Evolutionary conservation across 2,329 filamentous ascomycete genomes (phyloP).

Genomic region (Didymella pomorum): DNA sequence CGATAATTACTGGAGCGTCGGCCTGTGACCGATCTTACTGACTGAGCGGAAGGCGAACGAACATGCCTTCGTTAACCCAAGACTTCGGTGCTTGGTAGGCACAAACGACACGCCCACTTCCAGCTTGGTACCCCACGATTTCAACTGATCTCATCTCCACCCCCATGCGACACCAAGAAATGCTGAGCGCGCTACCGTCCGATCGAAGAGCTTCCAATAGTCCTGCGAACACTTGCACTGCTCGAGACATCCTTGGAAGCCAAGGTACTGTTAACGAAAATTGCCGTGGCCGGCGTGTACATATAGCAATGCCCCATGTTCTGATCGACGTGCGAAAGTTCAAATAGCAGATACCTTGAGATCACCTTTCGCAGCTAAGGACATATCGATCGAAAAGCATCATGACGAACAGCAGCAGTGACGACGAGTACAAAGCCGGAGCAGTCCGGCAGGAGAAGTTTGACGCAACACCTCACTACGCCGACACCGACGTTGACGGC

Average conservation of each 20-base stretch:
- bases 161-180: conserved; percentile 10
- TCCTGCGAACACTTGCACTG: not conserved
- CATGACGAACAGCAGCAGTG: conserved; percentile 23
- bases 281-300: conserved; percentile 9
- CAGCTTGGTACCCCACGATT: conserved; percentile 14
- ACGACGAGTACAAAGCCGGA: conserved; percentile 25
- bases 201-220: not conserved
- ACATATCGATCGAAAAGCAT: not conserved
- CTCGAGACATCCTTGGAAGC: conserved; percentile 14
- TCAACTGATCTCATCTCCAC: conserved; percentile 2
- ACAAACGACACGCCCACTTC: not conserved
- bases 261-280: conserved; percentile 10
- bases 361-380: not conserved
- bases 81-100: conserved; percentile 1
- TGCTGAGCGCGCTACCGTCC: conserved; percentile 7
- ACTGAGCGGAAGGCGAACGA: not conserved
- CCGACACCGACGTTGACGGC: conserved; percentile 21
- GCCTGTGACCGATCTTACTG: not conserved
- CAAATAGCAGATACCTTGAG: not conserved
- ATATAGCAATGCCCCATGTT: conserved; percentile 12
- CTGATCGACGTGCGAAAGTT: not conserved
- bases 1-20: not conserved
- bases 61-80: not conserved
- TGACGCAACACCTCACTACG: conserved; percentile 3
- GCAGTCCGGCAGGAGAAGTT: conserved; percentile 21